phyloP scores from a whole-genome alignment of 495 filamentous ascomycete genomes.

The Hyaloscypha bicolor region DNA sequence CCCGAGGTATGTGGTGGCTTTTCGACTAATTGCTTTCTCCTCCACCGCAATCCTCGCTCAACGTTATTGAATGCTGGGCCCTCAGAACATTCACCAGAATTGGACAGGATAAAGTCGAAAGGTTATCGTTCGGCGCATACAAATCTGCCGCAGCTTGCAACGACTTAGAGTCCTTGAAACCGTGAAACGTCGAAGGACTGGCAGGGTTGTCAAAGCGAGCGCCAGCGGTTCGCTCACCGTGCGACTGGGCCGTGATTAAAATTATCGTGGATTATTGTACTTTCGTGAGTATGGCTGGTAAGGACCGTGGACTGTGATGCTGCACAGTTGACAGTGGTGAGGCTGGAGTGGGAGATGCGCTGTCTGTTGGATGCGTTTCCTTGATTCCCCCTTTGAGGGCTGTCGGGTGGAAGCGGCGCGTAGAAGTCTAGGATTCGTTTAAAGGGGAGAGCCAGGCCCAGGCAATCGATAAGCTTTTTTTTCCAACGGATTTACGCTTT shows the following conservation, averaged over 20 bases:
- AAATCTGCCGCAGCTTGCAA: conserved; percentile 20
- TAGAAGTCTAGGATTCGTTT: neutral
- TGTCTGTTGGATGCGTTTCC: neutral
- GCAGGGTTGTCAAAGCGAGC: conserved; percentile 28
- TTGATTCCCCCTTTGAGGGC: neutral
- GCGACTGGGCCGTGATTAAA: neutral
- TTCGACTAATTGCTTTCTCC: neutral
- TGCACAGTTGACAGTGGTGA: conserved; percentile 22
- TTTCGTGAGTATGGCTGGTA: conserved; percentile 16
- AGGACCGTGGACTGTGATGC: conserved; percentile 31
- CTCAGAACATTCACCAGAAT: conserved; percentile 23
- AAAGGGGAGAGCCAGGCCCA: neutral
- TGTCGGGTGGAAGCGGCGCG: neutral
- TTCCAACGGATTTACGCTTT: neutral
- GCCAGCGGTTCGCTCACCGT: conserved; percentile 13
- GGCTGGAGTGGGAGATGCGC: neutral
- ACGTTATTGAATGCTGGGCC: conserved; percentile 14
- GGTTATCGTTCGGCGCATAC: conserved; percentile 1
- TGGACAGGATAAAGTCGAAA: conserved; percentile 3
- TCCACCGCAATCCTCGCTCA: conserved; percentile 18
- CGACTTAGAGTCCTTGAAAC: conserved; percentile 25
- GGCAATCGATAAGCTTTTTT: neutral
- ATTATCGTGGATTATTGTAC: neutral
- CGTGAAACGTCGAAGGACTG: conserved; percentile 29
- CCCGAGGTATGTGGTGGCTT: conserved; percentile 16